phyloP scores from a whole-genome alignment of 768 basidiomycete genomes.

The Lyophyllum semitale region DNA sequence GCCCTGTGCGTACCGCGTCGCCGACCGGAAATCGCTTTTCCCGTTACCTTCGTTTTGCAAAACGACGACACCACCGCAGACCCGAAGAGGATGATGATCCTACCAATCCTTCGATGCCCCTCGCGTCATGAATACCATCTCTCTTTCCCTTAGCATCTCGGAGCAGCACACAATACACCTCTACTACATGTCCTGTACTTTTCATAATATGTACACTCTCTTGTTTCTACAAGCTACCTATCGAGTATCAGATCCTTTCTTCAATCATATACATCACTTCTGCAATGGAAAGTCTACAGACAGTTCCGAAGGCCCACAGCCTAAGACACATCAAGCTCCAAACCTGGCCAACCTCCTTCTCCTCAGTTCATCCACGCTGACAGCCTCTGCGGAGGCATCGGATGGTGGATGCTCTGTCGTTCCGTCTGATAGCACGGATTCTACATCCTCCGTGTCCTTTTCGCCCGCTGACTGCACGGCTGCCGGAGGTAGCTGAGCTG shows the following conservation, averaged over 20 bases:
- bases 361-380: slow-evolving; percentile 68
- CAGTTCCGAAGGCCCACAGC: not conserved
- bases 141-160: too few species aligned
- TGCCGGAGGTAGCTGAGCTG: not conserved
- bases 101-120: slow-evolving; percentile 35
- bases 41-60: slow-evolving; percentile 56
- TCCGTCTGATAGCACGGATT: slow-evolving; percentile 39
- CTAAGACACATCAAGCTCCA: slow-evolving; percentile 38
- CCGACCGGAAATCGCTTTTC: slow-evolving; percentile 48
- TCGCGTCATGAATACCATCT: slow-evolving; percentile 16
- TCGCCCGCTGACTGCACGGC: slow-evolving; percentile 5
- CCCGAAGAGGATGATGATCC: slow-evolving; percentile 30
- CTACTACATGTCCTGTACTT: not conserved
- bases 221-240: not conserved
- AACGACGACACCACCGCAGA: slow-evolving; percentile 30
- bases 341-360: slow-evolving; percentile 65
- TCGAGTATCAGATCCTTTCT: not conserved
- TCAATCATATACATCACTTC: not conserved
- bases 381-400: slow-evolving; percentile 32
- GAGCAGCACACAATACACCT: not conserved
- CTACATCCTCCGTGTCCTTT: slow-evolving; percentile 33
- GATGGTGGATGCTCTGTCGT: slow-evolving; percentile 23
- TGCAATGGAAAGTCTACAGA: too few species aligned
- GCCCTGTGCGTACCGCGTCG: slow-evolving; percentile 2
- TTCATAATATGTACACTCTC: not conserved